Conservation (phyloP, 768 basidiomycete species). For the Xerocomus potaroensis region DNA sequence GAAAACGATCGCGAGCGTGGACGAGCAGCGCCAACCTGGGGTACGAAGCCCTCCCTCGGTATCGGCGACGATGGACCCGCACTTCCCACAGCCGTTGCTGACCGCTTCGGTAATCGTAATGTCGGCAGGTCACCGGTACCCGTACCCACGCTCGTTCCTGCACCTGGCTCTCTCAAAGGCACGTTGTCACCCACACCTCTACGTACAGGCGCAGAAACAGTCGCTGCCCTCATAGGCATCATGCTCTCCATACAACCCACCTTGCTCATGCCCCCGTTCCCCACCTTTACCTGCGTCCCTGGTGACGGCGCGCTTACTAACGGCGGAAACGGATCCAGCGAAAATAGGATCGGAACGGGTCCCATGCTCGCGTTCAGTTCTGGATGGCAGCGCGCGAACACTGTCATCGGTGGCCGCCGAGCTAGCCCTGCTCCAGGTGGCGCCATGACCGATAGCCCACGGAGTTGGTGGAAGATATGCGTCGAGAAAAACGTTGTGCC, state of each 20-base stretch:
- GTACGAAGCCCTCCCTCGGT: constrained; percentile 62
- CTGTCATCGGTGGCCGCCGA: constrained; percentile 36
- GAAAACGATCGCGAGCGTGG: constrained; percentile 73
- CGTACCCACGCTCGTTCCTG: neutral
- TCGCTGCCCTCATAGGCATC: constrained; percentile 26
- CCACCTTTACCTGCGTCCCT: neutral
- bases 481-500: constrained; percentile 30
- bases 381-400: constrained; percentile 53
- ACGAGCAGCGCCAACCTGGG: constrained; percentile 46
- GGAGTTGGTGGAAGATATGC: constrained; percentile 24
- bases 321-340: constrained; percentile 46
- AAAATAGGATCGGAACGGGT: constrained; percentile 61
- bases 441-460: constrained; percentile 9
- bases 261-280: neutral
- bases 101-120: constrained; percentile 20
- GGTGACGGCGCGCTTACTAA: too few species aligned
- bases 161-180: neutral
- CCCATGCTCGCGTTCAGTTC: constrained; percentile 48
- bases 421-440: constrained; percentile 25
- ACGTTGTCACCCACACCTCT: constrained; percentile 5
- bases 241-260: neutral
- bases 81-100: neutral
- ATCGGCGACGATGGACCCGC: constrained; percentile 26
- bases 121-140: neutral
- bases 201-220: constrained; percentile 30